Evolutionary conservation across 805 yeast species (phyloP).

Genomic region (Yamadazyma ubonensis): DNA sequence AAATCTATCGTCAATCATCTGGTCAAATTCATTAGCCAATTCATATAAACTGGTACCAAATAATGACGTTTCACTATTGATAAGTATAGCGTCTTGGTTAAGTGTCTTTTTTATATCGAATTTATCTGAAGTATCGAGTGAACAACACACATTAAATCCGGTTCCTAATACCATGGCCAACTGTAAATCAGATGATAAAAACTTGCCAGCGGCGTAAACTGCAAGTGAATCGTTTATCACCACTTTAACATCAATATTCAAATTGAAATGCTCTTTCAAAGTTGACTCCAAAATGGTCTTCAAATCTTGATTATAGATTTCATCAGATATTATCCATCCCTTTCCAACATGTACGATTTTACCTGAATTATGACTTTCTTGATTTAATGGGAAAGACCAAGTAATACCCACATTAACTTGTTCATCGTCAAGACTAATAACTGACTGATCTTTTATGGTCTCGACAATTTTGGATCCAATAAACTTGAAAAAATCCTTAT

Average conservation of each 20-base stretch:
- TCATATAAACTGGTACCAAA: conserved; percentile 44
- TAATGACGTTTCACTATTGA: conserved; percentile 56
- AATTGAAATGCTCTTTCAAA: conserved; percentile 21
- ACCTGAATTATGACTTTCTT: conserved; percentile 42
- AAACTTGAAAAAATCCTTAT: conserved; percentile 42
- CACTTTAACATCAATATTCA: conserved; percentile 39
- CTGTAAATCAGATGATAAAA: conserved; percentile 33
- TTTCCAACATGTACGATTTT: conserved; percentile 56
- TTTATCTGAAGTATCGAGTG: conserved; percentile 20
- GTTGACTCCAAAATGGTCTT: conserved; percentile 39
- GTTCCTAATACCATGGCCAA: conserved; percentile 68
- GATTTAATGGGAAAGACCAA: conserved; percentile 51
- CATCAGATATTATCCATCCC: conserved; percentile 51
- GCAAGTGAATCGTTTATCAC: conserved; percentile 68
- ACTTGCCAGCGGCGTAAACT: conserved; percentile 54
- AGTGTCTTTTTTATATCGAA: conserved; percentile 17
- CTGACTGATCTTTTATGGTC: conserved; percentile 11
- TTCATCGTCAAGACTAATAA: conserved; percentile 11
- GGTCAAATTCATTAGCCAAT: conserved; percentile 40
- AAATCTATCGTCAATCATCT: conserved; percentile 30
- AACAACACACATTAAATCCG: conserved; percentile 59
- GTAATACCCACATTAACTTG: conserved; percentile 16
- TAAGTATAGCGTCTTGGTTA: conserved; percentile 21
- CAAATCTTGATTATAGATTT: conserved; percentile 42
- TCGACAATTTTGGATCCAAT: conserved; percentile 35